Conservation (phyloP, 2,329 filamentous ascomycete genomes). For the Talaromyces funiculosus region DNA sequence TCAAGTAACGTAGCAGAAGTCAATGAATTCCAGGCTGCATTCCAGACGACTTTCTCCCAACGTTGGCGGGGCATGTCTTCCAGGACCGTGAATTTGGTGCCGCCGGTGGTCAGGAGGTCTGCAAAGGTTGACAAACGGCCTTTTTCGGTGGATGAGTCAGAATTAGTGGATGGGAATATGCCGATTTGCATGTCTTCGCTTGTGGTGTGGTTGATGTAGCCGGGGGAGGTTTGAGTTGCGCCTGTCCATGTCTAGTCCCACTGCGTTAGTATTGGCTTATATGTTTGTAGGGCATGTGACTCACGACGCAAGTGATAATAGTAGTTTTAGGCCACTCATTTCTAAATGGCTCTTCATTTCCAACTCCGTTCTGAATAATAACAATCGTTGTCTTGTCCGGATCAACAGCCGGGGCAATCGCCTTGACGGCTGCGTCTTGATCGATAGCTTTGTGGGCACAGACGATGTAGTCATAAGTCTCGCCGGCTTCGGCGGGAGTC, state of each 20-base stretch:
- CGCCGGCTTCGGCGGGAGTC: conserved; percentile 29
- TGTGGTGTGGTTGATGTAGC: conserved; percentile 46
- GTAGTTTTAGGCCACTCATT: conserved; percentile 25
- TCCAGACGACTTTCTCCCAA: conserved; percentile 42
- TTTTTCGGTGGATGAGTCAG: conserved; percentile 29
- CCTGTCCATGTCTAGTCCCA: conserved; percentile 47
- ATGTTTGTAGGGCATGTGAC: conserved; percentile 17
- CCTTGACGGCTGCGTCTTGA: conserved; percentile 34
- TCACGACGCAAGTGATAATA: conserved; percentile 40
- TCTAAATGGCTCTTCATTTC: conserved; percentile 38
- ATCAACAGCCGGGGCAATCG: conserved; percentile 32
- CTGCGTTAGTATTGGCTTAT: not conserved
- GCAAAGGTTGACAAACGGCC: conserved; percentile 39
- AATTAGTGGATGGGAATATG: conserved; percentile 39
- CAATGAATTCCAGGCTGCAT: conserved; percentile 37
- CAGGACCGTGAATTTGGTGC: conserved; percentile 34
- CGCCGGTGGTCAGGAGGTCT: conserved; percentile 36
- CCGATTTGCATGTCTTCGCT: conserved; percentile 54
- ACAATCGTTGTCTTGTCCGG: conserved; percentile 31
- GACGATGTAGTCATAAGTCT: conserved; percentile 33
- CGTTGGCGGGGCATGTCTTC: conserved; percentile 34
- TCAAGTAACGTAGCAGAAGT: conserved; percentile 41
- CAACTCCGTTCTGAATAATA: conserved; percentile 39
- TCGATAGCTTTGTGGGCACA: conserved; percentile 40
- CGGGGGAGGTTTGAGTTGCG: conserved; percentile 46